These are phyloP conservation scores for Brasilioporus rufonigricans DNA, from an alignment of 768 basidiomycete genomes.

Conservation along the genomic window DNA sequence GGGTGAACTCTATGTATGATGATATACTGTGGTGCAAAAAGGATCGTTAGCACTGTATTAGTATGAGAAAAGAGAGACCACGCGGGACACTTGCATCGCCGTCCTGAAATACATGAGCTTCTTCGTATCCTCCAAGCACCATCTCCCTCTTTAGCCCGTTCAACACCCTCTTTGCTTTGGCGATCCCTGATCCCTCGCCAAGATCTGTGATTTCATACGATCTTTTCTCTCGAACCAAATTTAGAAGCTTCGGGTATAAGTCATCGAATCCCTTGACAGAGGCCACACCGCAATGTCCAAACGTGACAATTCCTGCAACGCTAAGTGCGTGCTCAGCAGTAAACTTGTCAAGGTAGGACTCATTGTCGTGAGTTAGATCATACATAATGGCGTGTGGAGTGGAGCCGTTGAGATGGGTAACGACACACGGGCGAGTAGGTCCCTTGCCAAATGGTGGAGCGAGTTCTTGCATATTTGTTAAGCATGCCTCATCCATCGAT, in stretches of 20 bases:
- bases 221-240: conserved; percentile 83
- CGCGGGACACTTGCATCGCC: conserved; percentile 66
- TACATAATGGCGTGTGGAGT: conserved; percentile 91
- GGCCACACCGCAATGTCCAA: conserved; percentile 84
- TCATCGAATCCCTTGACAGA: conserved; percentile 98
- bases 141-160: conserved; percentile 92
- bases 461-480: conserved; percentile 73
- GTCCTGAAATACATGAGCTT: conserved; percentile 97
- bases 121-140: conserved; percentile 80
- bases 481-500: conserved; percentile 90
- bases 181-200: conserved; percentile 54
- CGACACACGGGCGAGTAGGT: conserved; percentile 64
- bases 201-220: conserved; percentile 69
- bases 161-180: conserved; percentile 63
- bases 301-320: conserved; percentile 89
- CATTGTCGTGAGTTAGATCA: conserved; percentile 97
- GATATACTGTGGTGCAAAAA: conserved; percentile 68
- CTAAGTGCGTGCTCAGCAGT: conserved; percentile 95
- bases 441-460: conserved; percentile 83
- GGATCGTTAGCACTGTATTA: conserved; percentile 1
- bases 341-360: conserved; percentile 85
- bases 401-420: conserved; percentile 83
- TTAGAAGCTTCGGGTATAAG: conserved; percentile 89
- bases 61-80: not conserved
- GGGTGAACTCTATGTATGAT: conserved; percentile 92